A percentile compares a stretch with the other conserved stretches of the same genome.
phyloP scores from a whole-genome alignment of 768 basidiomycete genomes.

The Suillus brevipes region DNA sequence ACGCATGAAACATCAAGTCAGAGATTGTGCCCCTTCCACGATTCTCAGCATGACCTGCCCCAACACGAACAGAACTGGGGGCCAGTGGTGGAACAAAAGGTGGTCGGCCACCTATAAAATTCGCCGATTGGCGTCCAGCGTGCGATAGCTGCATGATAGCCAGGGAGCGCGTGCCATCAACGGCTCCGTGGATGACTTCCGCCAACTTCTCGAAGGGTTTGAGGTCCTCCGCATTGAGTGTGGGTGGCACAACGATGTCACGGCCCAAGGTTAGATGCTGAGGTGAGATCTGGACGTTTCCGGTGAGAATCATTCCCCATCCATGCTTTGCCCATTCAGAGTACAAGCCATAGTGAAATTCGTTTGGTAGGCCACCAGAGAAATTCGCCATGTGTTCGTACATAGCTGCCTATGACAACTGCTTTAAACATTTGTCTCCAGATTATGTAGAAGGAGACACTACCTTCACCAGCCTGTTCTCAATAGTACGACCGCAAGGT shows the following conservation, averaged over 20 bases:
- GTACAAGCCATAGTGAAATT: slow-evolving; percentile 65
- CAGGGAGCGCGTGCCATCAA: slow-evolving; percentile 28
- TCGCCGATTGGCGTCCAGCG: slow-evolving; percentile 77
- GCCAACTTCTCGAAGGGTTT: slow-evolving; percentile 54
- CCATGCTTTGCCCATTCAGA: slow-evolving; percentile 67
- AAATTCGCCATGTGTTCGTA: slow-evolving; percentile 78
- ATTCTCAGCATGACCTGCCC: slow-evolving; percentile 22
- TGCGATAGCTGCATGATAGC: slow-evolving; percentile 87
- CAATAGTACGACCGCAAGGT: slow-evolving; percentile 36
- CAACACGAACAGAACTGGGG: slow-evolving; percentile 63
- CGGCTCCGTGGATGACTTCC: slow-evolving; percentile 45
- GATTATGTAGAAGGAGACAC: slow-evolving; percentile 2
- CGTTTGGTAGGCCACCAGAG: slow-evolving; percentile 72
- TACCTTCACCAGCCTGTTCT: slow-evolving; percentile 59
- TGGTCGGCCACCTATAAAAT: slow-evolving; percentile 66
- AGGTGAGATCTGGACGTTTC: slow-evolving; percentile 71
- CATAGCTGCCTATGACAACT: slow-evolving; percentile 70
- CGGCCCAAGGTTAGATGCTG: slow-evolving; percentile 71
- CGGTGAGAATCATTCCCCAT: slow-evolving; percentile 91
- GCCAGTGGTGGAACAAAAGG: slow-evolving; percentile 63
- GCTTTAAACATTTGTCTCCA: background rate
- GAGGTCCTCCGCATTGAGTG: slow-evolving; percentile 43
- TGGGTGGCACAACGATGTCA: slow-evolving; percentile 61
- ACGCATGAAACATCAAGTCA: slow-evolving; percentile 34
- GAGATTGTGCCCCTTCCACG: slow-evolving; percentile 9